phyloP scores from a whole-genome alignment of 179 eudicot genomes.

The Drosera spatulata region DNA sequence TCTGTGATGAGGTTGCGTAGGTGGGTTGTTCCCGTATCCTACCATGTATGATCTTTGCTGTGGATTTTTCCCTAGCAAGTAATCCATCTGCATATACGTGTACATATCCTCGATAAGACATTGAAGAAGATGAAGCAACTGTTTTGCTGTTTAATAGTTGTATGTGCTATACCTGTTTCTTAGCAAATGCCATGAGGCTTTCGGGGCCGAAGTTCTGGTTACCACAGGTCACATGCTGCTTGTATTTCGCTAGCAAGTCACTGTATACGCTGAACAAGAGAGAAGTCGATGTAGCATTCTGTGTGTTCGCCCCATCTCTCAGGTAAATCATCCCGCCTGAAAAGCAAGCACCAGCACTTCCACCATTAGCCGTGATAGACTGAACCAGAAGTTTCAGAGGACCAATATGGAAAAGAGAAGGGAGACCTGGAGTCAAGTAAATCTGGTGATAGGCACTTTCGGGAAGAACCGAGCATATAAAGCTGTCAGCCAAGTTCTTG shows the following conservation, averaged over 20 bases:
- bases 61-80: constrained; percentile 69
- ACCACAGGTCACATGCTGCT: constrained; percentile 50
- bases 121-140: no score
- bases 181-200: constrained; percentile 48
- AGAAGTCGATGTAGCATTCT: constrained; percentile 60
- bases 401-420: not conserved
- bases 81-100: constrained; percentile 48
- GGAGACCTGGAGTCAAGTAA: constrained; percentile 22
- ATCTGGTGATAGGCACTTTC: constrained; percentile 59
- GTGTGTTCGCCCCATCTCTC: constrained; percentile 84
- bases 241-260: constrained; percentile 46
- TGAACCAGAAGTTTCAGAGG: not conserved
- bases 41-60: constrained; percentile 81
- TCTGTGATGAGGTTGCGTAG: constrained; percentile 80
- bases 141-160: no score
- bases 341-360: not conserved
- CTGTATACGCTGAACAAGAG: constrained; percentile 54
- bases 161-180: constrained; percentile 39
- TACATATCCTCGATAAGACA: no score
- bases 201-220: constrained; percentile 26
- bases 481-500: constrained; percentile 51
- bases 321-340: constrained; percentile 64
- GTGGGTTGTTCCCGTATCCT: constrained; percentile 73
- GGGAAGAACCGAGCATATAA: constrained; percentile 52
- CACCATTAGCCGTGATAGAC: constrained; percentile 1